A percentile compares a stretch with the other conserved stretches of the same genome.
Evolutionary conservation across 768 basidiomycete species (phyloP).

Genomic region (Agaricus subrufescens): DNA sequence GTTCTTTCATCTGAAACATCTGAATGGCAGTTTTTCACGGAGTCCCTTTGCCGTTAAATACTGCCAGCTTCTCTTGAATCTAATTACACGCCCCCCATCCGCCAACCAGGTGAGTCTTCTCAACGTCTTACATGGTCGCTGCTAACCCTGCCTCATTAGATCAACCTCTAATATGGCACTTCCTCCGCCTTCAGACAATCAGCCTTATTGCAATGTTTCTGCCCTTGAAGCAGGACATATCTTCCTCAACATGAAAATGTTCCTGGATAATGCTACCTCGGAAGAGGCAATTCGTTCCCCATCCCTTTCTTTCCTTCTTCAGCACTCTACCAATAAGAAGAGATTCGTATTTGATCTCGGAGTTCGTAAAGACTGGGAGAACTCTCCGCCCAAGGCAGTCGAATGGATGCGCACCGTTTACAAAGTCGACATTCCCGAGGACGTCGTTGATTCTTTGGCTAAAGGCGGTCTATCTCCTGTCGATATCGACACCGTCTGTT

Average conservation of each 20-base stretch:
- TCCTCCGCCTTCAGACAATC: slow-evolving; percentile 34
- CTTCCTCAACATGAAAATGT: slow-evolving; percentile 28
- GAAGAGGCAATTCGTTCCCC: slow-evolving; percentile 29
- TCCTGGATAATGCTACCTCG: slow-evolving; percentile 30
- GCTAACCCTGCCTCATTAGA: neutral
- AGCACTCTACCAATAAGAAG: slow-evolving; percentile 35
- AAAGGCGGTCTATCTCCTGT: slow-evolving; percentile 43
- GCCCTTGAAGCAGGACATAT: slow-evolving; percentile 50
- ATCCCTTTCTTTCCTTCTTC: slow-evolving; percentile 47
- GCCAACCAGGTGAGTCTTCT: neutral
- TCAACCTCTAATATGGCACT: slow-evolving; percentile 19
- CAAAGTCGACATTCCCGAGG: slow-evolving; percentile 26
- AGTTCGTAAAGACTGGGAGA: slow-evolving; percentile 41
- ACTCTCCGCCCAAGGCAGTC: slow-evolving; percentile 29
- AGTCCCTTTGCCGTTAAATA: too few species aligned
- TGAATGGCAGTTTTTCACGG: neutral
- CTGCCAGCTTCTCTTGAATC: too few species aligned
- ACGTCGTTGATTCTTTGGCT: slow-evolving; percentile 41
- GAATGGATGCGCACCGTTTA: slow-evolving; percentile 22
- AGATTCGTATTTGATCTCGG: slow-evolving; percentile 55
- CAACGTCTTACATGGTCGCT: neutral
- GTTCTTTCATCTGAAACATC: neutral
- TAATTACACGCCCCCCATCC: too few species aligned
- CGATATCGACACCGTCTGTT: slow-evolving; percentile 38
- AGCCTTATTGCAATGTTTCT: slow-evolving; percentile 51